Base-by-base conservation (phyloP, 2,329 filamentous ascomycete species). In the Mycosphaerelloides madeirae region DNA sequence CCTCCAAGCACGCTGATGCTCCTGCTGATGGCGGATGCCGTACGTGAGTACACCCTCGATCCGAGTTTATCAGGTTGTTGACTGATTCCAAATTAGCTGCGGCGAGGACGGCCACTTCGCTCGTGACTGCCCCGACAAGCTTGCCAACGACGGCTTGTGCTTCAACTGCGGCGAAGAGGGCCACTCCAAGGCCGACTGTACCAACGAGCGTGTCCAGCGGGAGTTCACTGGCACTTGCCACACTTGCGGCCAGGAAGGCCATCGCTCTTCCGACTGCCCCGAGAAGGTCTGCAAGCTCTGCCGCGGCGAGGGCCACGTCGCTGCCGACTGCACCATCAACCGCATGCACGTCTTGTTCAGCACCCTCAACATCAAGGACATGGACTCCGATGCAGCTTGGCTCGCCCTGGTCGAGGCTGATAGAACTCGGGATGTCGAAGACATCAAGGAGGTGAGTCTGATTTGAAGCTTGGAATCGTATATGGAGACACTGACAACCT, bases 211-310 rank as follows among this genome's bases (percentile, higher is more conserved):
- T 19, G 74, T 78, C 41, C 68, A 73, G 44, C 70, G 69, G 41
- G 59, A 67, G 11, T 78, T 78, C 60, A 71, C 69, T 37, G 78
- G 81, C 3, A 75, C 68, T 8, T 87, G 83, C 67, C 77, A 76
- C 50, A 69, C 77, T 62, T 81, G 78, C 53, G 65, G 70, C 13
- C 56, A 73, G 46, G 61, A 70, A 28, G 78, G 78, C 15, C 78
- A 82, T 50, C 68, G 78, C 56, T 68, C 76, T 40, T 73, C 76
- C 15, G 80, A 84, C 40, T 89, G 85, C 52, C 82, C 83, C 1
- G 65, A 74, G 1, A 78, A 77, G 50, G 73, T 72, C 7, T 86
- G 83, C 65, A 71, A 72, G 38, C 81, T 83, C 57, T 87, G 84
- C 57, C 54, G 75, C 22, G 64, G 80, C 52, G 74, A 79, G 57